Conservation (phyloP, 2,329 filamentous ascomycete species). For the Penicillium sp. region DNA sequence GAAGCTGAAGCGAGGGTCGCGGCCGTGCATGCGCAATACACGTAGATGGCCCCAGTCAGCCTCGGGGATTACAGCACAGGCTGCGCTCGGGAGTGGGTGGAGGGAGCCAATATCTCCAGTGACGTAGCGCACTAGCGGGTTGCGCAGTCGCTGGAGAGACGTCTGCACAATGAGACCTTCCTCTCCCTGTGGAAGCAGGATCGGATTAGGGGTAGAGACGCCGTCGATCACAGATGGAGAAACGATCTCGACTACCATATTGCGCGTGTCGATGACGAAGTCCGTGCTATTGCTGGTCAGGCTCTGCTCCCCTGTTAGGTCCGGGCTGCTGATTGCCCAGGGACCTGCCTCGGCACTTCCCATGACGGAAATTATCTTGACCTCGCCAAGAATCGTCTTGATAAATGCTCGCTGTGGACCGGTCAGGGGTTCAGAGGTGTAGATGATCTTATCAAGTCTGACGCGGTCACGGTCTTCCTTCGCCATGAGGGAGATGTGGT, state of each 20-base stretch:
- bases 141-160: conserved; percentile 40
- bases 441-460: conserved; percentile 42
- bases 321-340: conserved; percentile 25
- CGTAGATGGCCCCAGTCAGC: conserved; percentile 25
- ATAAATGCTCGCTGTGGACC: conserved; percentile 33
- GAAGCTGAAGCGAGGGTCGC: conserved; percentile 46
- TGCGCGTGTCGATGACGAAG: conserved; percentile 17
- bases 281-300: conserved; percentile 22
- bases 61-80: conserved; percentile 15
- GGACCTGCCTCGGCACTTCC: conserved; percentile 46
- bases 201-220: neutral
- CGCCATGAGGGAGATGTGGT: conserved; percentile 14
- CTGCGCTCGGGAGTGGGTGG: conserved; percentile 29
- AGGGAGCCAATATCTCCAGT: conserved; percentile 45
- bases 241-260: neutral
- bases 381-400: conserved; percentile 23
- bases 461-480: conserved; percentile 18
- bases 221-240: conserved; percentile 7
- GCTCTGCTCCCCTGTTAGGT: neutral
- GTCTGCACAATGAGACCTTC: conserved; percentile 43
- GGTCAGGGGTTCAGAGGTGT: conserved; percentile 45
- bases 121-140: conserved; percentile 46
- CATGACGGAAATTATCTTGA: conserved; percentile 41
- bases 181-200: conserved; percentile 15
- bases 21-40: conserved; percentile 41